phyloP scores from a whole-genome alignment of 2,329 filamentous ascomycete genomes.

The Dendrostoma leiphaemia region DNA sequence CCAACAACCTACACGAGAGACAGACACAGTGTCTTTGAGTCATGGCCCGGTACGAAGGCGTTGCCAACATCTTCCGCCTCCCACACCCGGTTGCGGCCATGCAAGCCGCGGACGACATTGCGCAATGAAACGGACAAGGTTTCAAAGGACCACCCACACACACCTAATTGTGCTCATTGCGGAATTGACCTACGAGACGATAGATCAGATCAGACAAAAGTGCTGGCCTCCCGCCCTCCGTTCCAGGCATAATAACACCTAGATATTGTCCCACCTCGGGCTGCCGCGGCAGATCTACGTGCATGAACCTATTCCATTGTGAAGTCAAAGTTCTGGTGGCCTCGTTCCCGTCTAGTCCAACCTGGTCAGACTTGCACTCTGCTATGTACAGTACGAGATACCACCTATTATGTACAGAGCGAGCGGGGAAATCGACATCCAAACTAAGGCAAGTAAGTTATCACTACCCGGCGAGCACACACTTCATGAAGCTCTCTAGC shows the following conservation, averaged over 20 bases:
- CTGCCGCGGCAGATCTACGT: neutral
- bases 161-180: neutral
- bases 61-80: neutral
- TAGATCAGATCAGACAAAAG: neutral
- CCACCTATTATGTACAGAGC: no score
- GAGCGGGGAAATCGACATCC: neutral
- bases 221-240: no score
- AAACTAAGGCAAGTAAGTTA: no score
- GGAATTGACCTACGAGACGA: neutral
- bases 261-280: no score
- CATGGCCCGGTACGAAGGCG: neutral
- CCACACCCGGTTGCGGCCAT: neutral
- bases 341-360: neutral
- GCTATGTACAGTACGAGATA: no score
- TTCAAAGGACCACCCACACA: slow-evolving; percentile 2
- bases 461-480: no score
- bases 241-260: no score
- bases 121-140: slow-evolving; percentile 7
- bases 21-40: neutral
- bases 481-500: no score
- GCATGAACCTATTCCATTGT: neutral
- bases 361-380: neutral
- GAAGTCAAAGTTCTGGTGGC: neutral
- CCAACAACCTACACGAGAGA: neutral
- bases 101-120: neutral